These are phyloP conservation scores for Pestalotiopsis sp. DNA, from an alignment of 2,329 filamentous ascomycete species.

Conservation along the genomic window DNA sequence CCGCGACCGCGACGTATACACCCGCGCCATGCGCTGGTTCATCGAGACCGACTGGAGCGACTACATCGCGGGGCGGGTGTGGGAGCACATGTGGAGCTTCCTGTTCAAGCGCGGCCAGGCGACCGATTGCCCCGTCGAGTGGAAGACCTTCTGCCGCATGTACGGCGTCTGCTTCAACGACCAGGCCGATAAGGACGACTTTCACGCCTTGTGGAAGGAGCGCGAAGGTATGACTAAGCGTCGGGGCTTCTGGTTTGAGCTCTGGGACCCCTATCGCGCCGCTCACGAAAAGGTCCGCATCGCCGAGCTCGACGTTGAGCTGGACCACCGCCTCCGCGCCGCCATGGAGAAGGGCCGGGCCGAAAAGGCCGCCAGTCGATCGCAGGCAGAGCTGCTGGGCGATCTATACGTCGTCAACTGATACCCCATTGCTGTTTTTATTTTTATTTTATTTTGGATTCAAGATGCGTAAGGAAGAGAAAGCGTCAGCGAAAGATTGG, in stretches of 20 bases:
- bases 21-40: conserved; percentile 29
- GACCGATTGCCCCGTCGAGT: conserved; percentile 45
- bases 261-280: conserved; percentile 19
- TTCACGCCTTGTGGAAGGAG: conserved; percentile 21
- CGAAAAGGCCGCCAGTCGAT: background rate
- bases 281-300: conserved; percentile 20
- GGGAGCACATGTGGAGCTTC: conserved; percentile 36
- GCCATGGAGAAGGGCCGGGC: conserved; percentile 8
- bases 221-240: conserved; percentile 18
- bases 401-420: background rate
- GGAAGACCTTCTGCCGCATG: conserved; percentile 31
- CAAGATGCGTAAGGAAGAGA: background rate
- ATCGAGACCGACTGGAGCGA: conserved; percentile 27
- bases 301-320: conserved; percentile 20
- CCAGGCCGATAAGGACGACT: conserved; percentile 13
- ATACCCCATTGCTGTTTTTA: background rate
- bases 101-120: conserved; percentile 30
- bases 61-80: conserved; percentile 31
- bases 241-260: conserved; percentile 18
- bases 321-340: conserved; percentile 9
- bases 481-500: background rate
- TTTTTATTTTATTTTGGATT: background rate
- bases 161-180: conserved; percentile 33
- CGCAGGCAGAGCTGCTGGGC: conserved; percentile 6
- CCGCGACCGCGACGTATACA: conserved; percentile 30